Evolutionary conservation across 257 asterid species (phyloP), one percentile per base, ranked within the genome.

Genomic region (Nemophila menziesii): DNA sequence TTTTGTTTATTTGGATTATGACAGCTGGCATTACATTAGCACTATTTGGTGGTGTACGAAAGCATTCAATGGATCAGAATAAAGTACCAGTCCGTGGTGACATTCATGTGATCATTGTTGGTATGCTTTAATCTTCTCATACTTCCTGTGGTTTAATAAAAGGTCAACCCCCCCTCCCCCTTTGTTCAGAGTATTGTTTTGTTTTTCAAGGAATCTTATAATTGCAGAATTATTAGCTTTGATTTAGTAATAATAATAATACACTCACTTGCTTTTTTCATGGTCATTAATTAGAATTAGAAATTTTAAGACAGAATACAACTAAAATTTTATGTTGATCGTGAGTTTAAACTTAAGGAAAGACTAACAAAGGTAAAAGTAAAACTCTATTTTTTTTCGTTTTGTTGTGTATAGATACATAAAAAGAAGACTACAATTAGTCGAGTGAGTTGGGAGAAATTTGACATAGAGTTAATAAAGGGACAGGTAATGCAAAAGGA

Each of bases 11-110:
- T 39, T 10, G 13, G 20, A n/a, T 39, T 2, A 39, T 16, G 57
- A 54, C n/a, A 89, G 95, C 92, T 23, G 97, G 97, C 62, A 89
- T 89, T 44, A 65, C 97, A 20, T 56, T 89, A 46, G 63, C 92
- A 18, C 58, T 80, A 58, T 80, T 89, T 74, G 93, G 97, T 48
- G 95, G 97, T 48, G 95, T 80, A 36, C 86, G 75, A 48, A 89
- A 80, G 79, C 86, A 89, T 65, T 78, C 97, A 18, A 80, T 63
- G 86, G 97, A 89, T 68, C 92, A 80, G 72, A 89, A 89, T 69
- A 89, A 84, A 74, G 97, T 89, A n/a, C 97, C 97, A 22, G 97
- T 84, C 48, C 64, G 97, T 69, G 95, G 97, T 46, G 95, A 89
- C 67, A 89, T 89, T 52, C 97, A 89, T 60, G 72, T 84, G 49